A percentile compares a stretch with the other conserved stretches of the same genome.
These are phyloP conservation scores for Cantharellus anzutake DNA, from an alignment of 768 basidiomycete genomes.

Conservation along the genomic window DNA sequence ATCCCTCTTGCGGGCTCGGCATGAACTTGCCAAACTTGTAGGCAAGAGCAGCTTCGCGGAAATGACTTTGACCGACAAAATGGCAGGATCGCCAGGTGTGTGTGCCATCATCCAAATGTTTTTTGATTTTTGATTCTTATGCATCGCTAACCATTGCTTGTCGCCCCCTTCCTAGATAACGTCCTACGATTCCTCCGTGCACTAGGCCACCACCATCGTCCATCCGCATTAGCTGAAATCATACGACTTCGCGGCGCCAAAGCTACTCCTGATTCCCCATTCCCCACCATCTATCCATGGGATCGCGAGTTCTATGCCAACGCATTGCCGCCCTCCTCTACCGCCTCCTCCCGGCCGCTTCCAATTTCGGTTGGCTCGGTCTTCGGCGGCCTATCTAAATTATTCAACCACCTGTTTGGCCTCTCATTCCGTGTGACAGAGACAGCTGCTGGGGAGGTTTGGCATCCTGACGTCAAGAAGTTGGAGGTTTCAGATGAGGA, in stretches of 20 bases:
- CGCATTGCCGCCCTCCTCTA: slow-evolving; percentile 30
- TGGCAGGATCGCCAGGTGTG: slow-evolving; percentile 86
- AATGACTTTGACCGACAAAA: slow-evolving; percentile 82
- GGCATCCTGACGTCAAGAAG: slow-evolving; percentile 79
- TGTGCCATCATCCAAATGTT: neutral
- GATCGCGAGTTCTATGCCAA: slow-evolving; percentile 87
- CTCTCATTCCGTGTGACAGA: slow-evolving; percentile 54
- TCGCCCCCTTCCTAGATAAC: slow-evolving; percentile 34
- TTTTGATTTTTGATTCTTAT: neutral
- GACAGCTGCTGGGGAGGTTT: slow-evolving; percentile 58
- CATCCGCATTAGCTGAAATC: slow-evolving; percentile 58
- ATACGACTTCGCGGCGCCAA: slow-evolving; percentile 37
- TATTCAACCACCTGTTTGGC: slow-evolving; percentile 79
- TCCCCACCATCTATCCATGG: slow-evolving; percentile 42
- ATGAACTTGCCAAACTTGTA: slow-evolving; percentile 65
- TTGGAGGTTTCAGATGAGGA: slow-evolving; percentile 79
- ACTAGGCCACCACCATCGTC: slow-evolving; percentile 59
- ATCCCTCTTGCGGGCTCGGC: slow-evolving; percentile 50
- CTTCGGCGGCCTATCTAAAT: slow-evolving; percentile 75
- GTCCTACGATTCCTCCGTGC: slow-evolving; percentile 73
- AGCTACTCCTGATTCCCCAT: slow-evolving; percentile 28
- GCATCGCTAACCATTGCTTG: neutral
- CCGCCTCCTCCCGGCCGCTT: slow-evolving; percentile 29
- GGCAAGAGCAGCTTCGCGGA: slow-evolving; percentile 75
- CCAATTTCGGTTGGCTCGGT: slow-evolving; percentile 50